phyloP scores from a whole-genome alignment of 257 asterid genomes.

The Solanum verrucosum region DNA sequence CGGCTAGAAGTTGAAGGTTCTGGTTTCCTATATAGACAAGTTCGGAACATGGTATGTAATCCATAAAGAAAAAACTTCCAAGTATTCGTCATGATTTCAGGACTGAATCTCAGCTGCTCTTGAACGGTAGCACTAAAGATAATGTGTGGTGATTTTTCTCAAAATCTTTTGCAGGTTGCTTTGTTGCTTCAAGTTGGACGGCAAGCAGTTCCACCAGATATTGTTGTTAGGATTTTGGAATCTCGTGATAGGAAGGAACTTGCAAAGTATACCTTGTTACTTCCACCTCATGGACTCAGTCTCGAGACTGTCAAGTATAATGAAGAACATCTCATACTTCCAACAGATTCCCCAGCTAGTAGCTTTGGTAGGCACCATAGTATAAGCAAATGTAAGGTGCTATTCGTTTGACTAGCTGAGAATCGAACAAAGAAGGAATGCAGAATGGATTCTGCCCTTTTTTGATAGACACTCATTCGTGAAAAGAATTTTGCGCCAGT shows the following conservation, averaged over 20 bases:
- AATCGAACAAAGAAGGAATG: not conserved
- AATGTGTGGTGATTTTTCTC: not conserved
- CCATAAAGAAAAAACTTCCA: not conserved
- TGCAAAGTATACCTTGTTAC: constrained; percentile 49
- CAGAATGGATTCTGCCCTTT: not conserved
- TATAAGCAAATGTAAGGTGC: constrained; percentile 56
- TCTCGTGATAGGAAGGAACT: constrained; percentile 74
- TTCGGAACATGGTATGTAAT: constrained; percentile 74
- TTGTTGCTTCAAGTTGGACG: constrained; percentile 83
- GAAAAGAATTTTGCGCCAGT: not conserved
- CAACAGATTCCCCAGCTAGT: constrained; percentile 37
- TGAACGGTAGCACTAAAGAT: not conserved
- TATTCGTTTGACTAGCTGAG: constrained; percentile 21
- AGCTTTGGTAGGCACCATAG: constrained; percentile 59
- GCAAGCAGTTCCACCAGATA: constrained; percentile 65
- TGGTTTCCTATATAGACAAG: constrained; percentile 88
- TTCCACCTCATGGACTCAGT: constrained; percentile 79
- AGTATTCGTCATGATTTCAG: not conserved
- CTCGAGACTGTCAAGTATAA: constrained; percentile 43
- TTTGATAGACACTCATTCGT: not conserved
- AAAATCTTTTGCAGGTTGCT: constrained; percentile 45
- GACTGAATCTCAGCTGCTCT: not conserved
- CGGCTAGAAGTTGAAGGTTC: constrained; percentile 92
- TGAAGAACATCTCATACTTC: constrained; percentile 57
- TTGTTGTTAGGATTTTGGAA: constrained; percentile 53